Evolutionary conservation across 2,329 filamentous ascomycete genomes (phyloP).

Genomic region (Alternaria longipes): DNA sequence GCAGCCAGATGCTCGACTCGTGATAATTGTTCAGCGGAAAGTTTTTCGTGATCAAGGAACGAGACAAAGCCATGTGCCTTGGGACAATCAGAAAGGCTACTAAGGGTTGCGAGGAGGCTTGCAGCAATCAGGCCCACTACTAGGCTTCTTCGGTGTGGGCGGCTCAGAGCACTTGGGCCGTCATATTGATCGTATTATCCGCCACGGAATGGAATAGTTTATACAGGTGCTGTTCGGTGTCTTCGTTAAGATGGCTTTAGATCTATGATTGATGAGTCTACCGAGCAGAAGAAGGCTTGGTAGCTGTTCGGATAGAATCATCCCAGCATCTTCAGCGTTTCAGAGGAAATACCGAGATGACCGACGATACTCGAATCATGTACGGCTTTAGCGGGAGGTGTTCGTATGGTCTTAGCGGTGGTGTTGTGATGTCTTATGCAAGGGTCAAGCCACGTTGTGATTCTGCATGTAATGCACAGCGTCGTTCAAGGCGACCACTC

Average conservation of each 20-base stretch:
- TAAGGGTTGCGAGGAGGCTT: slow-evolving; percentile 14
- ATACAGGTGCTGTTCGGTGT: not conserved
- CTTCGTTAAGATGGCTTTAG: not conserved
- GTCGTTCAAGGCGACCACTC: not conserved
- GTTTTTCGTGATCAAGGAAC: not conserved
- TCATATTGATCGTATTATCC: not conserved
- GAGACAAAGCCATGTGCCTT: slow-evolving; percentile 5
- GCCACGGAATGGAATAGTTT: not conserved
- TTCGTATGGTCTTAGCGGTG: not conserved
- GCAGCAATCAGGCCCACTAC: not conserved
- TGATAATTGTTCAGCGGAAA: not conserved
- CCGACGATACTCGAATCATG: not conserved
- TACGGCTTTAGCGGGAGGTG: not conserved
- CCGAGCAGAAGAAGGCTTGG: not conserved
- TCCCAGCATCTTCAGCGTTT: not conserved
- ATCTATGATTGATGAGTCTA: not conserved
- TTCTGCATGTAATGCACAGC: not conserved
- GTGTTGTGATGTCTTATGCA: slow-evolving; percentile 10
- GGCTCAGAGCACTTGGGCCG: not conserved
- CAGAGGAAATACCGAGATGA: not conserved
- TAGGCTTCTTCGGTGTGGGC: not conserved
- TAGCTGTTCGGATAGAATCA: not conserved
- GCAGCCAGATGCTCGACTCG: not conserved
- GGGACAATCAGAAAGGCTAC: slow-evolving; percentile 10
- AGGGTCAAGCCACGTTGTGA: slow-evolving; percentile 10